Conservation (phyloP, 2,329 filamentous ascomycete genomes). For the Colletotrichum tropicicola region DNA sequence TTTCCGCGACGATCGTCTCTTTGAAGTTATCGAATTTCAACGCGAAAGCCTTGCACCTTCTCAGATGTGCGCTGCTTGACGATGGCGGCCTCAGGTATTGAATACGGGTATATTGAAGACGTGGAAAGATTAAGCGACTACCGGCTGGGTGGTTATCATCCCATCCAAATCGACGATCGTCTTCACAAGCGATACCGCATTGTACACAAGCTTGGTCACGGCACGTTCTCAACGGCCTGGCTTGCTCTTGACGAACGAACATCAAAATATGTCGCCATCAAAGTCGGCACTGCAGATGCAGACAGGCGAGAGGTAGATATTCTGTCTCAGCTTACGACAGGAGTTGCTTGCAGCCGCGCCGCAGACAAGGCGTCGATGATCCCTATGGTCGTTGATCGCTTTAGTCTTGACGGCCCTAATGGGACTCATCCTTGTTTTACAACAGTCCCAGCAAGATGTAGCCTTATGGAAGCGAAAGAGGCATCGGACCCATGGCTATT, state of each 20-base stretch:
- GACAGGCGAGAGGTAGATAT: constrained; percentile 17
- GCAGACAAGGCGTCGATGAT: constrained; percentile 19
- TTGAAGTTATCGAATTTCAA: too few relatives aligned
- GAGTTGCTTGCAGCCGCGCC: background rate
- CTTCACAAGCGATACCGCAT: constrained; percentile 40
- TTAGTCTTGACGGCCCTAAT: constrained; percentile 37
- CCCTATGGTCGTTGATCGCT: constrained; percentile 35
- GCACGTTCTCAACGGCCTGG: constrained; percentile 43
- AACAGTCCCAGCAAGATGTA: constrained; percentile 37
- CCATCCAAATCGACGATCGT: background rate
- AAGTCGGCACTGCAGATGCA: constrained; percentile 40
- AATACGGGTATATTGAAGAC: too few relatives aligned
- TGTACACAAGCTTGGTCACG: constrained; percentile 41
- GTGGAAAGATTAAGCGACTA: too few relatives aligned
- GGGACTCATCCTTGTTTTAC: constrained; percentile 40
- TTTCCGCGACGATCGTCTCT: too few relatives aligned
- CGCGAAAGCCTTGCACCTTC: too few relatives aligned
- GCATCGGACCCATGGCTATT: constrained; percentile 31
- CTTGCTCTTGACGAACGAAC: constrained; percentile 38
- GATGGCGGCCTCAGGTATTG: too few relatives aligned
- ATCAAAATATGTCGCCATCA: constrained; percentile 42
- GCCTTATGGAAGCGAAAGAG: constrained; percentile 35
- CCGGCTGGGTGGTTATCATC: background rate
- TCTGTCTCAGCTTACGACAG: constrained; percentile 30
- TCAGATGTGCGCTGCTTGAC: too few relatives aligned